Evolutionary conservation across 2,329 filamentous ascomycete species (phyloP).

Genomic region (Pyrenophora teres): DNA sequence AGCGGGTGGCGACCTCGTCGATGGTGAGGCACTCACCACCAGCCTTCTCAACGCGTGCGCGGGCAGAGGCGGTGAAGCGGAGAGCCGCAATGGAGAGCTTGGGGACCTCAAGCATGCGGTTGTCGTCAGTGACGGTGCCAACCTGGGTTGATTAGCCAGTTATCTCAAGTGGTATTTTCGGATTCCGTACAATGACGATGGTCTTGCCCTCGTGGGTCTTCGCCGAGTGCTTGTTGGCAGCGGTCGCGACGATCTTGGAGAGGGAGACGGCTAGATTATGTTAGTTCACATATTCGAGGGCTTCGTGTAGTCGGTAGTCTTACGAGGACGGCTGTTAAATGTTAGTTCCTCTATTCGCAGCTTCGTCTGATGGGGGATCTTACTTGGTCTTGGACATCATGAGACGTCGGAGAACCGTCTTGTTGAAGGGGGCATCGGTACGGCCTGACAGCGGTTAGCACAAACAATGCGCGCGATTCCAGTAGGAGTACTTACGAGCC

Average conservation of each 20-base stretch:
- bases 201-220: slow-evolving; percentile 75
- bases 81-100: slow-evolving; percentile 94
- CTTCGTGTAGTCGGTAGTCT: slow-evolving; percentile 18
- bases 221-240: slow-evolving; percentile 56
- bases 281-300: slow-evolving; percentile 20
- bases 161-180: neutral
- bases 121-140: slow-evolving; percentile 96
- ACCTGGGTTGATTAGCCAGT: slow-evolving; percentile 49
- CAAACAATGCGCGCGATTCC: slow-evolving; percentile 13
- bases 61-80: slow-evolving; percentile 94
- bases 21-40: slow-evolving; percentile 95
- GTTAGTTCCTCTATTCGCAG: too few species aligned
- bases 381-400: slow-evolving; percentile 96
- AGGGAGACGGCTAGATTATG: slow-evolving; percentile 71
- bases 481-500: slow-evolving; percentile 70
- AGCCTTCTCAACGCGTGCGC: slow-evolving; percentile 88
- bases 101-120: slow-evolving; percentile 79
- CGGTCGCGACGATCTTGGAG: slow-evolving; percentile 77
- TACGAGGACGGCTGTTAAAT: slow-evolving; percentile 57
- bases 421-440: slow-evolving; percentile 98
- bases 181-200: slow-evolving; percentile 69
- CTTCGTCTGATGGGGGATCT: too few species aligned
- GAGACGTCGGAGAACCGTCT: slow-evolving; percentile 93
- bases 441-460: slow-evolving; percentile 66
- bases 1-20: slow-evolving; percentile 93